Percentiles rank a stretch among this genome's conserved stretches.
phyloP scores from a whole-genome alignment of 2,329 filamentous ascomycete genomes.

The Davidsoniella virescens region DNA sequence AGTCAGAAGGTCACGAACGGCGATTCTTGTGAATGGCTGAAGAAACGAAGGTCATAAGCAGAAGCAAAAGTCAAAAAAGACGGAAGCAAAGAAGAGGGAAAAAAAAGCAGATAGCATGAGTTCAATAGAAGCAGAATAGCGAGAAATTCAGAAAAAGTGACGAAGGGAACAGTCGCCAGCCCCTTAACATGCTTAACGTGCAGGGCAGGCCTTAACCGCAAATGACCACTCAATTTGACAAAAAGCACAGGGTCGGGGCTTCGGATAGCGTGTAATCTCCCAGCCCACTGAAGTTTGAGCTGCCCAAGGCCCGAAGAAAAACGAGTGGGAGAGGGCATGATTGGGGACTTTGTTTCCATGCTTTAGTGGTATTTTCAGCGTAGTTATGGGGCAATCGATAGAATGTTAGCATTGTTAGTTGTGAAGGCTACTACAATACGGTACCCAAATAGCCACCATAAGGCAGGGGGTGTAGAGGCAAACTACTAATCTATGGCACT shows the following conservation, averaged over 20 bases:
- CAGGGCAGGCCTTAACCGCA: slow-evolving; percentile 13
- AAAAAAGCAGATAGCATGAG: background rate
- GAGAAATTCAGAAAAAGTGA: background rate
- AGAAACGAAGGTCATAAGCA: background rate
- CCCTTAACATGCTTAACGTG: slow-evolving; percentile 8
- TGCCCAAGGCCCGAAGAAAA: no score
- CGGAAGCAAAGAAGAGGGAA: background rate
- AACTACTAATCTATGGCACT: no score
- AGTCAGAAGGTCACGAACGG: background rate
- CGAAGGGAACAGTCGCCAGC: background rate
- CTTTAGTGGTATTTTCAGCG: no score
- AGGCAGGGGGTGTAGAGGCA: no score
- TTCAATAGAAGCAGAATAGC: background rate
- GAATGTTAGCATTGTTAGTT: no score
- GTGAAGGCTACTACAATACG: no score
- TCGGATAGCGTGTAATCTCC: slow-evolving; percentile 13
- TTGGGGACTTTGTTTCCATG: no score
- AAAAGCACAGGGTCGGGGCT: slow-evolving; percentile 13
- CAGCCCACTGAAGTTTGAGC: slow-evolving; percentile 7
- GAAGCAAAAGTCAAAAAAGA: background rate
- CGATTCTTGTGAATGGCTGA: background rate
- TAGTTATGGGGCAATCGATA: no score
- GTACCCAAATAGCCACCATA: no score
- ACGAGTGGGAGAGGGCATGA: no score
- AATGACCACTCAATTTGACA: slow-evolving; percentile 13